phyloP scores from a whole-genome alignment of 2,329 filamentous ascomycete genomes.

The Ilyonectria robusta region DNA sequence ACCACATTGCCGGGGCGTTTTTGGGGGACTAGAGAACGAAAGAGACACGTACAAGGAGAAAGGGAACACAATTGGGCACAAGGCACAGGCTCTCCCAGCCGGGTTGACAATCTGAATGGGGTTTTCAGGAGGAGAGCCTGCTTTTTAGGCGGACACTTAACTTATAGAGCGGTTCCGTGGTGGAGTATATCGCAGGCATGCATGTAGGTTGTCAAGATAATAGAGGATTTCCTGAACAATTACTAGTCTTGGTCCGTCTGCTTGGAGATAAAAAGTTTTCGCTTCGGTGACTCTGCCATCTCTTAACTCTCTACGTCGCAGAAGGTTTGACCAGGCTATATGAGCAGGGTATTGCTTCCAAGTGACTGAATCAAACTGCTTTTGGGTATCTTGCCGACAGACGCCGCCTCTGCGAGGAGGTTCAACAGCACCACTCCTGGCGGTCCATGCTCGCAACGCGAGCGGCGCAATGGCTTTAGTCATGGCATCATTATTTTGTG shows the following conservation, averaged over 20 bases:
- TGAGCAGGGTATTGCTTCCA: not conserved
- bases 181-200: slow-evolving; percentile 31
- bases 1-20: slow-evolving; percentile 51
- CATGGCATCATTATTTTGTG: not conserved
- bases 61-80: slow-evolving; percentile 8
- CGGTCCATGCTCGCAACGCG: slow-evolving; percentile 30
- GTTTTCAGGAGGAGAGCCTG: slow-evolving; percentile 16
- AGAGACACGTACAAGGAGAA: slow-evolving; percentile 26
- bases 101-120: slow-evolving; percentile 17
- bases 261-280: not conserved
- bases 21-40: slow-evolving; percentile 43
- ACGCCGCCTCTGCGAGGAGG: not conserved
- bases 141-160: slow-evolving; percentile 27
- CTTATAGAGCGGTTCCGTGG: slow-evolving; percentile 38
- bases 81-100: slow-evolving; percentile 10
- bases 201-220: slow-evolving; percentile 40
- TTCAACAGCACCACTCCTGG: slow-evolving; percentile 13
- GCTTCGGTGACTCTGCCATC: not conserved
- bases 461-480: slow-evolving; percentile 13
- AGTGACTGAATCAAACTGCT: not conserved
- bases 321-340: not conserved
- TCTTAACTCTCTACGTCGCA: no score
- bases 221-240: slow-evolving; percentile 33
- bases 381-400: not conserved
- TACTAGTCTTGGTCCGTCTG: slow-evolving; percentile 14